Conservation (phyloP, 2,329 filamentous ascomycete genomes). For the Botrytis fragariae region DNA sequence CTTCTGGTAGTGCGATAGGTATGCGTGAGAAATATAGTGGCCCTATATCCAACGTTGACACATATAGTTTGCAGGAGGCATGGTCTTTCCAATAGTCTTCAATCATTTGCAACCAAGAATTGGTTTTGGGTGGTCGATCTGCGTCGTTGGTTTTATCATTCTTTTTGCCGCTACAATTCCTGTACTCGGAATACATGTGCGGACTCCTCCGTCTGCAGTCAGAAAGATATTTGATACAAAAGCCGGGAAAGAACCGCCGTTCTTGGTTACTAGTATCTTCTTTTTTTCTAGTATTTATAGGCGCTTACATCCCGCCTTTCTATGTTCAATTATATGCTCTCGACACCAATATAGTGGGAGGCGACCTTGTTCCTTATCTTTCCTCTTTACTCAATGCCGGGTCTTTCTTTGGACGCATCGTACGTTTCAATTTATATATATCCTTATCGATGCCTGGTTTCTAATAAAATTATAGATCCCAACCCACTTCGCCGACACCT, state of each 20-base stretch:
- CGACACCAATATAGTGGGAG: conserved; percentile 39
- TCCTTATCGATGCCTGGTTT: no score
- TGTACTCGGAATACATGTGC: no score
- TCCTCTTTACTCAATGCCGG: conserved; percentile 32
- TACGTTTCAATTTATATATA: conserved; percentile 31
- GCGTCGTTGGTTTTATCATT: no score
- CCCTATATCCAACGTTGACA: no score
- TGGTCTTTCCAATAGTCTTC: no score
- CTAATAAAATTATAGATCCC: conserved; percentile 34
- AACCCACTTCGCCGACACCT: conserved; percentile 50
- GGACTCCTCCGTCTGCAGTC: not conserved
- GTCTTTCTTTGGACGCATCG: conserved; percentile 52
- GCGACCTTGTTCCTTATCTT: conserved; percentile 32
- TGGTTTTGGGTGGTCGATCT: no score
- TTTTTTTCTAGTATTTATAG: conserved; percentile 38
- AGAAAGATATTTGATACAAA: not conserved
- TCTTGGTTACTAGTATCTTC: not conserved
- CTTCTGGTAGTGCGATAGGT: no score
- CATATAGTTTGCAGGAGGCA: no score
- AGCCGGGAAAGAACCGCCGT: not conserved
- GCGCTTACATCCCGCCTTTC: conserved; percentile 53
- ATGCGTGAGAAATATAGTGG: no score
- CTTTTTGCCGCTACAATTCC: no score
- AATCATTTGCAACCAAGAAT: no score
- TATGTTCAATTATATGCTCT: conserved; percentile 39